These are phyloP conservation scores for Jasminum sambac DNA, from an alignment of 257 asterid species.

Conservation along the genomic window DNA sequence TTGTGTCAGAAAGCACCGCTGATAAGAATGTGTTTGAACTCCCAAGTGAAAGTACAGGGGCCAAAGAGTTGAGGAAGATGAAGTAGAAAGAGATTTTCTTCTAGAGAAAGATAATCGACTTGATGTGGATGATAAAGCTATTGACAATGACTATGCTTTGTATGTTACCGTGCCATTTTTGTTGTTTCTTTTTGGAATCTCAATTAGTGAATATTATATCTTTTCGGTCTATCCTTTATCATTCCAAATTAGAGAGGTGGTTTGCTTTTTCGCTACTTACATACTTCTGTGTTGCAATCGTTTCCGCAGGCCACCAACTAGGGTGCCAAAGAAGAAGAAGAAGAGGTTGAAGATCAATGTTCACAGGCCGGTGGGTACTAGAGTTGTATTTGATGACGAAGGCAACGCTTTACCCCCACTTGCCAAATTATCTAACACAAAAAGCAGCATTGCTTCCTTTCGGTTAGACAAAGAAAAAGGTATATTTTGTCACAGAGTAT, in stretches of 20 bases:
- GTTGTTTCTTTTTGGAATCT: background rate
- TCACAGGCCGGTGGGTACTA: conserved; percentile 84
- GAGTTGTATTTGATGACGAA: conserved; percentile 94
- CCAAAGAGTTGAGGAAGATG: conserved; percentile 35
- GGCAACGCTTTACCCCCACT: conserved; percentile 85
- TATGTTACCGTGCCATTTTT: conserved; percentile 31
- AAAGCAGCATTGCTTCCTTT: conserved; percentile 35
- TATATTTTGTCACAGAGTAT: conserved; percentile 20
- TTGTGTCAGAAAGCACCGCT: conserved; percentile 42
- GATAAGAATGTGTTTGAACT: conserved; percentile 41
- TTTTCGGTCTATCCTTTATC: background rate
- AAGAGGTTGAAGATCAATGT: conserved; percentile 91
- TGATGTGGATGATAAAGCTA: conserved; percentile 34
- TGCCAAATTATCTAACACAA: conserved; percentile 62
- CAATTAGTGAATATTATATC: background rate
- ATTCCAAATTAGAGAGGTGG: background rate
- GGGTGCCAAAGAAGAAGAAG: conserved; percentile 67
- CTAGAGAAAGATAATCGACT: conserved; percentile 41
- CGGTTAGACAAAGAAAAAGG: conserved; percentile 77
- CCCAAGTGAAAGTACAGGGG: conserved; percentile 23
- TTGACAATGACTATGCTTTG: conserved; percentile 40
- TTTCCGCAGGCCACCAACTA: conserved; percentile 56
- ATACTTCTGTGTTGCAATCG: background rate
- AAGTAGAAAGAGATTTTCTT: conserved; percentile 42
- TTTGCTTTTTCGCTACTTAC: background rate